Evolutionary conservation across 2,329 filamentous ascomycete genomes (phyloP).

Genomic region (Aspergillus sp.): DNA sequence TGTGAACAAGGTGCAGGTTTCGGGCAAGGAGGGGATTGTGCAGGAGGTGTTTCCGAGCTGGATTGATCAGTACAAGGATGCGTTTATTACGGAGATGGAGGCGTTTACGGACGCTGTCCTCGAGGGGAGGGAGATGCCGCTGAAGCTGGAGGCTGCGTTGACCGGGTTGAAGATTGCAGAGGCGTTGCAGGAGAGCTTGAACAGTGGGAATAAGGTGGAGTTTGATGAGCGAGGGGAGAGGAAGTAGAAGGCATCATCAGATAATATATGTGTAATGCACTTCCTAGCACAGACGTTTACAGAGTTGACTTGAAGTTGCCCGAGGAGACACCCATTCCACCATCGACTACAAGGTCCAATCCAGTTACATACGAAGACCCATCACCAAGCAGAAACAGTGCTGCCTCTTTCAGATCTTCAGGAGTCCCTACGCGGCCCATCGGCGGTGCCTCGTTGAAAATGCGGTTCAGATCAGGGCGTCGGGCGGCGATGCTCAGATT

Average conservation of each 20-base stretch:
- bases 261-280: background rate
- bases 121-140: slow-evolving; percentile 58
- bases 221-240: slow-evolving; percentile 61
- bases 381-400: too few relatives aligned
- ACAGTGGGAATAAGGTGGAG: slow-evolving; percentile 58
- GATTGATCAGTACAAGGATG: slow-evolving; percentile 62
- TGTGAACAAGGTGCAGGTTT: background rate
- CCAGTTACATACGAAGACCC: too few relatives aligned
- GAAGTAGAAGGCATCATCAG: background rate
- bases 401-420: too few relatives aligned
- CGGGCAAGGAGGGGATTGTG: background rate
- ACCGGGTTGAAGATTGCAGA: slow-evolving; percentile 62
- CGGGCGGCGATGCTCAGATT: too few relatives aligned
- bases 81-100: slow-evolving; percentile 68
- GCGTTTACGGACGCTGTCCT: slow-evolving; percentile 66
- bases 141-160: slow-evolving; percentile 62
- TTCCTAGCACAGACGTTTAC: too few relatives aligned
- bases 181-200: slow-evolving; percentile 62
- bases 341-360: too few relatives aligned
- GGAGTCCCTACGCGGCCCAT: too few relatives aligned
- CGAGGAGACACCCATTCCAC: too few relatives aligned
- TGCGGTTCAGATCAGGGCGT: too few relatives aligned
- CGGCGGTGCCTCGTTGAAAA: too few relatives aligned
- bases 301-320: too few relatives aligned
- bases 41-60: background rate